These are phyloP conservation scores for Nakazawaea anatomiae DNA, from an alignment of 805 yeast species.

Conservation along the genomic window DNA sequence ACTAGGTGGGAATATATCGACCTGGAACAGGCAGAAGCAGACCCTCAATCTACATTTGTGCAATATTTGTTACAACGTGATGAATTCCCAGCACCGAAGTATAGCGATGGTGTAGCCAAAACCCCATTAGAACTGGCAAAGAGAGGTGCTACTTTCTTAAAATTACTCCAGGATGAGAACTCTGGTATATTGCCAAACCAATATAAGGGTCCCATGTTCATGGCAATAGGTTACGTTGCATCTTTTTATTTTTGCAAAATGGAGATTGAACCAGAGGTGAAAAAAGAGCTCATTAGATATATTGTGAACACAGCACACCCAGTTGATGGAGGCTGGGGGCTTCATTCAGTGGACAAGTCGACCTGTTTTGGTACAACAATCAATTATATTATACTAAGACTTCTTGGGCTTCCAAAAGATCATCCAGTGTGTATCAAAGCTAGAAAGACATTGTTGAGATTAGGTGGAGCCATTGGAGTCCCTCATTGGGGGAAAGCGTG, in stretches of 20 bases:
- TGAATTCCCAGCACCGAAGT: conserved; percentile 24
- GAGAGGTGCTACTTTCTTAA: conserved; percentile 69
- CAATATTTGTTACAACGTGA: conserved; percentile 46
- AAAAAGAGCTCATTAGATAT: conserved; percentile 73
- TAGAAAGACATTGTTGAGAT: conserved; percentile 52
- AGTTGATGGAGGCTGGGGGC: conserved; percentile 99
- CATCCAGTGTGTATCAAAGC: conserved; percentile 82
- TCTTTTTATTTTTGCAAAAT: conserved; percentile 65
- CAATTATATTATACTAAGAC: conserved; percentile 75
- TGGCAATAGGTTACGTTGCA: conserved; percentile 84
- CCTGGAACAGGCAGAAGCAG: conserved; percentile 29
- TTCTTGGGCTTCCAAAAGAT: conserved; percentile 66
- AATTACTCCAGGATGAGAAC: conserved; percentile 61
- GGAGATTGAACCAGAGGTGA: conserved; percentile 60
- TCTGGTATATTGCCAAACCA: conserved; percentile 90
- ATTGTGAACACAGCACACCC: conserved; percentile 92
- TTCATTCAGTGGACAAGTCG: conserved; percentile 86
- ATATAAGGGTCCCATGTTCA: conserved; percentile 97
- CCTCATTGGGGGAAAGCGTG: conserved; percentile 99
- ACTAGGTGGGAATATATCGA: conserved; percentile 73
- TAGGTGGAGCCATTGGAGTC: conserved; percentile 86
- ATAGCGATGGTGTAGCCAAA: conserved; percentile 18
- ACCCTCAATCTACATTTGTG: conserved; percentile 49
- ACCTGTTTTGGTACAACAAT: conserved; percentile 93
- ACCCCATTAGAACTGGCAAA: conserved; percentile 57